Conservation (phyloP, 345 rosid species). For the Pistacia integerrima region DNA sequence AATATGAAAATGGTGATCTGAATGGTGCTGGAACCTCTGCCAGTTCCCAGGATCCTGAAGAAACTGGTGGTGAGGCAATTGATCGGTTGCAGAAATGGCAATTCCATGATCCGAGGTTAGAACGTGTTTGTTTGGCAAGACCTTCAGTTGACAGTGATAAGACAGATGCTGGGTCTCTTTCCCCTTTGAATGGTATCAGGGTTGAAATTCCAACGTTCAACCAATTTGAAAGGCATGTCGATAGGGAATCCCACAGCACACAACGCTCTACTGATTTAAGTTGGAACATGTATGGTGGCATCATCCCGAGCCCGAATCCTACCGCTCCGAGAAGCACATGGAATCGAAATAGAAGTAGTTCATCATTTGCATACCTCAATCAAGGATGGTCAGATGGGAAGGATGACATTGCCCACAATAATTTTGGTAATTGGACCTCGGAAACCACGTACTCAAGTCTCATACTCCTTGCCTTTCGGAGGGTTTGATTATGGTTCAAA, state of each 20-base stretch:
- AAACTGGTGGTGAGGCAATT: slow-evolving; percentile 28
- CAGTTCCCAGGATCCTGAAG: slow-evolving; percentile 34
- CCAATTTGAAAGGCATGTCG: slow-evolving; percentile 38
- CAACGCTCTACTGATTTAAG: slow-evolving; percentile 52
- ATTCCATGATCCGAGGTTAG: slow-evolving; percentile 32
- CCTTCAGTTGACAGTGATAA: slow-evolving; percentile 38
- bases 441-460: slow-evolving; percentile 87
- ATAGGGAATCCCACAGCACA: slow-evolving; percentile 30
- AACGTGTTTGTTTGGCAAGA: slow-evolving; percentile 17
- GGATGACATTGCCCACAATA: slow-evolving; percentile 51
- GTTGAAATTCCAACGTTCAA: slow-evolving; percentile 61
- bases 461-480: slow-evolving; percentile 77
- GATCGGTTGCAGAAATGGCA: slow-evolving; percentile 34
- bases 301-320: slow-evolving; percentile 71
- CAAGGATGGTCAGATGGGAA: slow-evolving; percentile 81
- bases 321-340: slow-evolving; percentile 88
- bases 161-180: slow-evolving; percentile 31
- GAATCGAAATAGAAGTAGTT: slow-evolving; percentile 63
- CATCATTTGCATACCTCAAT: slow-evolving; percentile 47
- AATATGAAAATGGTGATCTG: slow-evolving; percentile 20
- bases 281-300: slow-evolving; percentile 59
- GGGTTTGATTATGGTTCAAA: slow-evolving; percentile 58
- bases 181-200: slow-evolving; percentile 41
- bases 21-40: slow-evolving; percentile 26
- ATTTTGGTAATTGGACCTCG: slow-evolving; percentile 82